phyloP scores from a whole-genome alignment of 1,284 basidiomycete genomes.

The Apiotrichum mycotoxinovorans region DNA sequence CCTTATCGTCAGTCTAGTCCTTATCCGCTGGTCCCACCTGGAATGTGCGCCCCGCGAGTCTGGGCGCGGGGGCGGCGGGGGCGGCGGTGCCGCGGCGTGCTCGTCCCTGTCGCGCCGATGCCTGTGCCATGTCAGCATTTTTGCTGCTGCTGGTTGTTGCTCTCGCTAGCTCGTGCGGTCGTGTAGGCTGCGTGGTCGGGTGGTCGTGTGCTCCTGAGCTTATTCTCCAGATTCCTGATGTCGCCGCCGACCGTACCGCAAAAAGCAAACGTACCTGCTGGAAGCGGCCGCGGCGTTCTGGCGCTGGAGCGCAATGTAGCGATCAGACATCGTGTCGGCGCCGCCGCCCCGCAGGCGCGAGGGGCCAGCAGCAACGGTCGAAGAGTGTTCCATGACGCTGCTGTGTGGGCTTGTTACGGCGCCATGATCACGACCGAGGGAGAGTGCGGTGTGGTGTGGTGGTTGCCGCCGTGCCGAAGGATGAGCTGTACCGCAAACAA shows the following conservation, averaged over 20 bases:
- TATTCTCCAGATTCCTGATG: too few relatives aligned
- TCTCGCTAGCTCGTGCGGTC: too few relatives aligned
- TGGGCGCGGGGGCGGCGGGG: background rate
- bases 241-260: too few relatives aligned
- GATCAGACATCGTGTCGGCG: slow-evolving; percentile 15
- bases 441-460: background rate
- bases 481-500: too few relatives aligned
- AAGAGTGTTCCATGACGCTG: slow-evolving; percentile 8
- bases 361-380: slow-evolving; percentile 4
- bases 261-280: slow-evolving; percentile 1
- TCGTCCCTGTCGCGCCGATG: background rate
- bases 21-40: background rate
- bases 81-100: background rate
- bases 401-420: background rate
- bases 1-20: background rate
- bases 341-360: slow-evolving; percentile 4
- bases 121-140: background rate
- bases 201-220: too few relatives aligned
- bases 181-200: too few relatives aligned
- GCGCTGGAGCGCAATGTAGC: slow-evolving; percentile 31
- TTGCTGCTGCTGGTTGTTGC: too few relatives aligned
- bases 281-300: slow-evolving; percentile 25
- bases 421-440: background rate
- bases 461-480: background rate
- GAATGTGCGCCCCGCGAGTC: background rate